Base-by-base conservation (phyloP, 768 basidiomycete genomes). In the Tricholoma flavovirens region DNA sequence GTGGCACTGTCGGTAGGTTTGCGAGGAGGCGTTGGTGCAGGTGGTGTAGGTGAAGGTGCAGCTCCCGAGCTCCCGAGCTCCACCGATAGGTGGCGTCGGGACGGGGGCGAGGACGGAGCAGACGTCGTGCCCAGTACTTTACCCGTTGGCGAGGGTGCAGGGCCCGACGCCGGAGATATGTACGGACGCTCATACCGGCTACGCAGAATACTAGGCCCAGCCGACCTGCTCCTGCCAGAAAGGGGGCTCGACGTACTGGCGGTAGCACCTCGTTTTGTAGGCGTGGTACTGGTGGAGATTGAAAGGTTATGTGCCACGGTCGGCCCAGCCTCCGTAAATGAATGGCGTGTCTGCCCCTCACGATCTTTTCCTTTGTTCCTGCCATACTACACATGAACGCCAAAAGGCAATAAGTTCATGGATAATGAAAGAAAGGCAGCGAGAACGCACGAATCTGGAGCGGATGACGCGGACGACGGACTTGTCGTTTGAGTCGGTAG, bases 351-450 rank as follows among this genome's bases (percentile, higher is more conserved):
- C 3, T 68, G 63, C 48, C 69, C 69, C 67, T 79, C 79, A 40
- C 79, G 77, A 60, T 77, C 78, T 71, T 82, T 83, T 50, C 81
- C 81, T 62, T 82, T 84, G 65, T 73, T 68, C 64, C 78, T 83
- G 53, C 82, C 80, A 59, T 82, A 82, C 82, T 83, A 56, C 54
- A 60, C 42, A 22, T 48, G 56, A 56, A 57, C 5, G 45, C 51
- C 60, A 60, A 57, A 52, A 61, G 55, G 56, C 51, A 60, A 58
- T 22, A 57, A 59, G 54, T 53, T 59, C 51, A 32, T 53, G 32
- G 49, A 52, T 32, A 42, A 55, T 38, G 53, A 63, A 63, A 61
- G 56, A 60, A 56, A 67, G 50, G 24, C n/a, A 30, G 46, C 26
- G 15, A 49, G 26, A 45, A 77, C 81, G 63, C 60, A 83, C 82